Percentiles rank a stretch among this genome's conserved stretches.
Conservation (phyloP, 108 stramenopile species). For the Skeletonema costatum region DNA sequence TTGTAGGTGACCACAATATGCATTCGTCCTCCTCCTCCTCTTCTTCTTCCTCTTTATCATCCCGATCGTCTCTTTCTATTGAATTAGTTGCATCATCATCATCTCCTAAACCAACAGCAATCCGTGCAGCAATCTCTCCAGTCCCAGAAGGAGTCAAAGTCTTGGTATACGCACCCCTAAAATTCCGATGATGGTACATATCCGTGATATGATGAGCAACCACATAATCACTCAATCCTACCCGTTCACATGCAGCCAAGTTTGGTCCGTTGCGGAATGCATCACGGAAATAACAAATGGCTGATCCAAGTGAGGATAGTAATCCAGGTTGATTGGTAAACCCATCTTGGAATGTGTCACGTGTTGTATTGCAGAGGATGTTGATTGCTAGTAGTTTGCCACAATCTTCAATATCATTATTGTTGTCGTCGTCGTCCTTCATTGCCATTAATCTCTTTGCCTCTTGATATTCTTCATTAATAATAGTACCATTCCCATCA, state of each 20-base stretch:
- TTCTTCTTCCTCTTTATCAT: neutral
- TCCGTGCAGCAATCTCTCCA: neutral
- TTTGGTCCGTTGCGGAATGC: neutral
- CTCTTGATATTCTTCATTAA: neutral
- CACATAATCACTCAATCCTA: neutral
- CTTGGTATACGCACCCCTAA: neutral
- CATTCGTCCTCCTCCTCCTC: neutral
- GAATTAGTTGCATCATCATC: neutral
- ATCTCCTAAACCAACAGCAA: neutral
- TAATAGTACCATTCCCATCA: neutral
- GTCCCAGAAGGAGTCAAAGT: neutral
- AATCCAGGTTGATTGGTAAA: neutral
- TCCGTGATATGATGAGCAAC: neutral
- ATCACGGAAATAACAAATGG: neutral
- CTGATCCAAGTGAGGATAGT: neutral
- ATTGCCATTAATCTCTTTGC: neutral
- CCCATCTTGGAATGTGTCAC: neutral
- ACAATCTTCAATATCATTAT: neutral
- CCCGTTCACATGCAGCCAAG: neutral
- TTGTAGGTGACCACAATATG: neutral
- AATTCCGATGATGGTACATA: neutral
- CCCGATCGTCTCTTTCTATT: neutral
- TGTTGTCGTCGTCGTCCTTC: neutral
- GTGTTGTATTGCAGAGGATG: neutral
- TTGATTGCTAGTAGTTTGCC: neutral